A percentile compares a stretch with the other conserved stretches of the same genome.
phyloP scores from a whole-genome alignment of 257 asterid species.

The Solanum bulbocastanum region DNA sequence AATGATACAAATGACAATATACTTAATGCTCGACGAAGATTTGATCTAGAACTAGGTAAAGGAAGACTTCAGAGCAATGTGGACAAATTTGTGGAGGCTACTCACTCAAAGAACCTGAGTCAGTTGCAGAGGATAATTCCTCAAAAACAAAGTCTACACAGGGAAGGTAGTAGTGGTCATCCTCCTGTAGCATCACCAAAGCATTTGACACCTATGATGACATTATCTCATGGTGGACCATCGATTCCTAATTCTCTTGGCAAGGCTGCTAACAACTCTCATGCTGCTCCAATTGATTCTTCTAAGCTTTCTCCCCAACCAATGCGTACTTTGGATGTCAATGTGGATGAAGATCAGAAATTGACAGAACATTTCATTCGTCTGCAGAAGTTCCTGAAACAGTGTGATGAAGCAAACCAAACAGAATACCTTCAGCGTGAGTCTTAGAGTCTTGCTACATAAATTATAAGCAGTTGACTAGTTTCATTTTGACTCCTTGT shows the following conservation, averaged over 20 bases:
- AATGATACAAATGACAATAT: conserved; percentile 62
- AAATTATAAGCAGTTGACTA: neutral
- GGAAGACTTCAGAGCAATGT: conserved; percentile 51
- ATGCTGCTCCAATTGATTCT: conserved; percentile 21
- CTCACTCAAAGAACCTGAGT: conserved; percentile 29
- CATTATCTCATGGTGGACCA: conserved; percentile 29
- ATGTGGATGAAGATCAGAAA: conserved; percentile 46
- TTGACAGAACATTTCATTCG: conserved; percentile 49
- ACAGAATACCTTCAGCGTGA: conserved; percentile 54
- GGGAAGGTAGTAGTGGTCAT: conserved; percentile 19
- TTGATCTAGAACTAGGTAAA: conserved; percentile 78
- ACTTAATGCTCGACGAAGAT: conserved; percentile 76
- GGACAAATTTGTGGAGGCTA: conserved; percentile 32
- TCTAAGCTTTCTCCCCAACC: conserved; percentile 34
- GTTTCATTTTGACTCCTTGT: neutral
- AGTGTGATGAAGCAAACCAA: conserved; percentile 53
- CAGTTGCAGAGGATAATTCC: conserved; percentile 32
- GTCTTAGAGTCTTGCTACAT: conserved; percentile 19
- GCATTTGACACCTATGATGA: conserved; percentile 24
- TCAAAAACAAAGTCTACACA: conserved; percentile 28
- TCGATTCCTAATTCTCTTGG: conserved; percentile 39
- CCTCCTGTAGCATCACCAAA: conserved; percentile 25
- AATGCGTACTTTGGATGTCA: conserved; percentile 25
- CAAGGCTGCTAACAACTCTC: conserved; percentile 31
- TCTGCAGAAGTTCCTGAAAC: conserved; percentile 71